Evolutionary conservation across 305 asterid species (phyloP).

Genomic region (Plantago rigida): DNA sequence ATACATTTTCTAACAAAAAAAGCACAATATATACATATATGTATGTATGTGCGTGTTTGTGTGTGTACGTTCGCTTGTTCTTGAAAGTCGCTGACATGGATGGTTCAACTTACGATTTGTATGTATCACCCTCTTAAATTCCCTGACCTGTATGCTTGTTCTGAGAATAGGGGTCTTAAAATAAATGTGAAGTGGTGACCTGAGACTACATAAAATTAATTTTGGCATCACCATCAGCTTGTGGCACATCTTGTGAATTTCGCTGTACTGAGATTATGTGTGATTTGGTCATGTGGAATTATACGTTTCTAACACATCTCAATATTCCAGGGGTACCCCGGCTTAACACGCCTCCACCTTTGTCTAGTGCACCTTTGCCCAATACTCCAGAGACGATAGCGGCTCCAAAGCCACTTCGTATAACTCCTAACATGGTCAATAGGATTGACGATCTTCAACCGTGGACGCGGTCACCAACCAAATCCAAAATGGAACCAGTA

Average conservation of each 20-base stretch:
- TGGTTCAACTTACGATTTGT: slow-evolving; percentile 22
- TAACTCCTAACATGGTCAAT: slow-evolving; percentile 62
- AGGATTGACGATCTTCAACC: slow-evolving; percentile 88
- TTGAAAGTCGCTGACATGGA: slow-evolving; percentile 1
- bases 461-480: slow-evolving; percentile 99
- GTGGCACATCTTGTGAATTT: not conserved
- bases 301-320: slow-evolving; percentile 23
- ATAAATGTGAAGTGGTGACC: no score
- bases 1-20: not conserved
- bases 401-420: slow-evolving; percentile 89
- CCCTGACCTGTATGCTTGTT: not conserved
- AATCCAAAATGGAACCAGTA: slow-evolving; percentile 81
- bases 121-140: slow-evolving; percentile 7
- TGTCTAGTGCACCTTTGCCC: slow-evolving; percentile 40
- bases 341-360: slow-evolving; percentile 88
- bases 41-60: not conserved
- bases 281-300: slow-evolving; percentile 15
- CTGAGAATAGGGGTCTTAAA: not conserved
- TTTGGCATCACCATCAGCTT: no score
- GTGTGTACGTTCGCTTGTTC: slow-evolving; percentile 1
- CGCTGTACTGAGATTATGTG: slow-evolving; percentile 17
- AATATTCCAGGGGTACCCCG: slow-evolving; percentile 81
- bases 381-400: slow-evolving; percentile 46
- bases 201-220: no score
- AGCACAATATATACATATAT: slow-evolving; percentile 12